Percentiles rank a stretch among this genome's conserved stretches.
These are phyloP conservation scores for Sordariomycetes sp. DNA, from an alignment of 2,329 filamentous ascomycete genomes.

Conservation along the genomic window DNA sequence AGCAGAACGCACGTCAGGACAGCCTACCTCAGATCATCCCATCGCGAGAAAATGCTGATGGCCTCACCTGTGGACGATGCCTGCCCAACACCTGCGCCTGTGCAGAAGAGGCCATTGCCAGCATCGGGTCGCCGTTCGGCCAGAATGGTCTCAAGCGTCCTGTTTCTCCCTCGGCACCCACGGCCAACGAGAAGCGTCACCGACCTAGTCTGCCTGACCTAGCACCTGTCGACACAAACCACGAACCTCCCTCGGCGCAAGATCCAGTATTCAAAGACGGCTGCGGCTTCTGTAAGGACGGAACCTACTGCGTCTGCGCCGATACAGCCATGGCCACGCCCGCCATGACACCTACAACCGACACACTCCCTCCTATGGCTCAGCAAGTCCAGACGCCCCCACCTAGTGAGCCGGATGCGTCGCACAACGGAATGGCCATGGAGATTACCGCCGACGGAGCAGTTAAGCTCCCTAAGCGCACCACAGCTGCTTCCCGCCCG, in stretches of 20 bases:
- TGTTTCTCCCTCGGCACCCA: conserved; percentile 30
- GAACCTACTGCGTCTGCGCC: conserved; percentile 74
- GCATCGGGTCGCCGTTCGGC: conserved; percentile 16
- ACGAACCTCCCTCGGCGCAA: conserved; percentile 13
- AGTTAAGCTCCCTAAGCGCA: conserved; percentile 45
- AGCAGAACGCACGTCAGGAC: conserved; percentile 1
- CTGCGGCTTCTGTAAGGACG: conserved; percentile 77
- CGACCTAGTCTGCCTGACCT: conserved; percentile 22
- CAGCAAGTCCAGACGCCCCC: conserved; percentile 48
- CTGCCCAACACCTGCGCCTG: conserved; percentile 47
- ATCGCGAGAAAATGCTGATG: conserved; percentile 33
- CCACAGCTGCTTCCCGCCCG: conserved; percentile 17
- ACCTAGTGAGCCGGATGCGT: conserved; percentile 51
- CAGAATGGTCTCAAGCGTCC: conserved; percentile 32
- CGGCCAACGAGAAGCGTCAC: conserved; percentile 48
- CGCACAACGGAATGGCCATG: conserved; percentile 34
- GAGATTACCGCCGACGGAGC: conserved; percentile 52
- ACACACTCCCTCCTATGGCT: conserved; percentile 29
- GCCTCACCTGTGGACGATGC: conserved; percentile 47
- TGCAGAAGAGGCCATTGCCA: conserved; percentile 47
- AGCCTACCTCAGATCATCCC: conserved; percentile 40
- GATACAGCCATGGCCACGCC: conserved; percentile 40
- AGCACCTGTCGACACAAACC: not conserved
- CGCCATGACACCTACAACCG: conserved; percentile 26
- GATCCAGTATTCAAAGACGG: conserved; percentile 44